phyloP scores from a whole-genome alignment of 2,329 filamentous ascomycete genomes.

The Exutisphaerella laricina region DNA sequence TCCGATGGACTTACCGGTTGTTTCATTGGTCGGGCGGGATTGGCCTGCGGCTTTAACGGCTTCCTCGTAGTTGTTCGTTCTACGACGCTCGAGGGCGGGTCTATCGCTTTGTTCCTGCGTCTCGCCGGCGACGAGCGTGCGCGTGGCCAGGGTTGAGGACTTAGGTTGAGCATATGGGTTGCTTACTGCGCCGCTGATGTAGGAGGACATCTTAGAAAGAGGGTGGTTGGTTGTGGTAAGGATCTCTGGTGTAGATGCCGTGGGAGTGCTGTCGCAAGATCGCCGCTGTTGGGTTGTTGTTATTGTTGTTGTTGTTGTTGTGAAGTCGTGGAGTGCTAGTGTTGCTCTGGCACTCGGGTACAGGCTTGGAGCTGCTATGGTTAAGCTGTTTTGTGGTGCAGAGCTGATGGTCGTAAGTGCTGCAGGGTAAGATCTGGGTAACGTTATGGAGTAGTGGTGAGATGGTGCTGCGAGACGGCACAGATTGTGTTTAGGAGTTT shows the following conservation, averaged over 20 bases:
- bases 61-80: constrained; percentile 30
- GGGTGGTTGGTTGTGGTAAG: constrained; percentile 4
- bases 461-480: too few species aligned
- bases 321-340: constrained; percentile 4
- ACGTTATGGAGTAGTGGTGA: too few species aligned
- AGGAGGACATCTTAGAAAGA: constrained; percentile 7
- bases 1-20: constrained; percentile 9
- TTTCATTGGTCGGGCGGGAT: not conserved
- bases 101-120: constrained; percentile 7
- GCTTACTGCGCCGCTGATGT: constrained; percentile 3
- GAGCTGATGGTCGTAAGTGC: constrained; percentile 1
- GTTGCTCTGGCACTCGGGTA: not conserved
- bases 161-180: constrained; percentile 4
- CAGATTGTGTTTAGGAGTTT: too few species aligned
- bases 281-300: not conserved
- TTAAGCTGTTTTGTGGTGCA: not conserved
- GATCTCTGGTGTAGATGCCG: constrained; percentile 6
- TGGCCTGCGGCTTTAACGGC: constrained; percentile 19
- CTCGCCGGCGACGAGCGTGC: constrained; percentile 15
- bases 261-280: constrained; percentile 2
- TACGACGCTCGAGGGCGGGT: constrained; percentile 9
- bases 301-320: not conserved
- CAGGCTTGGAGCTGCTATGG: not conserved
- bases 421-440: too few species aligned
- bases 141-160: constrained; percentile 9